These are phyloP conservation scores for Plectranthus barbatus DNA, from an alignment of 257 asterid species.

Conservation along the genomic window DNA sequence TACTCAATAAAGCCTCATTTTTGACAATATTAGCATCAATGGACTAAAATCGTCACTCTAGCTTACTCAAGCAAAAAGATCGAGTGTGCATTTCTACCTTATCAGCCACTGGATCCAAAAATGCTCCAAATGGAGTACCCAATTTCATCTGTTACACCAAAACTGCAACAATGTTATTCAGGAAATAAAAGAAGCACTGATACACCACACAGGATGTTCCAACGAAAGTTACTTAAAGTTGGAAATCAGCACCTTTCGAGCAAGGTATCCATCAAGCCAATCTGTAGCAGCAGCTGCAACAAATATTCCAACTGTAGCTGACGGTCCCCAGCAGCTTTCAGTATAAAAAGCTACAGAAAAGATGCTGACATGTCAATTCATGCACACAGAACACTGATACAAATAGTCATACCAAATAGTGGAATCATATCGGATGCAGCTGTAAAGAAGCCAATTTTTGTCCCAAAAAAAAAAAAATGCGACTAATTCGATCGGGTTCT, in stretches of 20 bases:
- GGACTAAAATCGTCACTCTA: background rate
- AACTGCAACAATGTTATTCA: slow-evolving; percentile 15
- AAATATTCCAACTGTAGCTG: slow-evolving; percentile 75
- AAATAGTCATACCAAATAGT: slow-evolving; percentile 1
- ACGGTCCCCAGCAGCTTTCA: slow-evolving; percentile 90
- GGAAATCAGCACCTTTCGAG: slow-evolving; percentile 64
- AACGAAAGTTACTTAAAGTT: background rate
- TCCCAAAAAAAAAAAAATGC: too few relatives aligned
- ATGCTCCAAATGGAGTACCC: slow-evolving; percentile 94
- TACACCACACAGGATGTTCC: background rate
- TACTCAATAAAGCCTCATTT: background rate
- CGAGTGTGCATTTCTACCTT: slow-evolving; percentile 43
- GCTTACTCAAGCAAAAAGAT: slow-evolving; percentile 4
- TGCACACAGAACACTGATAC: background rate
- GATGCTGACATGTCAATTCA: slow-evolving; percentile 15
- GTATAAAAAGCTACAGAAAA: slow-evolving; percentile 62
- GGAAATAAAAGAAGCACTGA: slow-evolving; percentile 11
- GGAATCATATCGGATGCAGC: slow-evolving; percentile 1
- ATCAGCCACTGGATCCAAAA: slow-evolving; percentile 99
- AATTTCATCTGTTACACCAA: slow-evolving; percentile 66
- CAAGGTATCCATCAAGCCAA: slow-evolving; percentile 99
- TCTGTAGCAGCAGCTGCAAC: slow-evolving; percentile 85
- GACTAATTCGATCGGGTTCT: background rate
- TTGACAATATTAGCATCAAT: background rate
- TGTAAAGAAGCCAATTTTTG: background rate